phyloP scores from a whole-genome alignment of 306 rosid species.

The Urtica urens region DNA sequence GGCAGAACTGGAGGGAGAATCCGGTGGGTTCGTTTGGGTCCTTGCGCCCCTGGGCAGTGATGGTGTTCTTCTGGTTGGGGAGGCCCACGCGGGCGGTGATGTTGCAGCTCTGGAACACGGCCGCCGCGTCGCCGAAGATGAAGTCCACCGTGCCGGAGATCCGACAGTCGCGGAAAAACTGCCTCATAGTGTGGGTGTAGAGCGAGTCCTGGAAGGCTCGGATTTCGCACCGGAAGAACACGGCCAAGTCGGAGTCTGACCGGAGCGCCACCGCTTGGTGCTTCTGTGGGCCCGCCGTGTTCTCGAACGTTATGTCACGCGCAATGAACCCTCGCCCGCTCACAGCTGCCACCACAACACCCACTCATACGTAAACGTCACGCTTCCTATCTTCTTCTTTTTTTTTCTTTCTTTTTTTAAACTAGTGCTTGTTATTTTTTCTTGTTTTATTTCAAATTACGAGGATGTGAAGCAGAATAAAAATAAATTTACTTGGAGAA shows the following conservation, averaged over 20 bases:
- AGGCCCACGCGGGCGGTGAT: conserved; percentile 46
- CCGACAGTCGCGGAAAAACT: conserved; percentile 66
- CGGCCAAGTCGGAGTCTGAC: conserved; percentile 75
- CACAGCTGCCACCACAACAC: conserved; percentile 77
- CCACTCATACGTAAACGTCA: no score
- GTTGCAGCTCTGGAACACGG: conserved; percentile 51
- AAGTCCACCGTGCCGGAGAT: conserved; percentile 77
- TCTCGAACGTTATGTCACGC: conserved; percentile 57
- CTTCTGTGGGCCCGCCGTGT: conserved; percentile 73
- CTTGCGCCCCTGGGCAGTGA: conserved; percentile 86
- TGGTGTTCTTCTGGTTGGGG: conserved; percentile 61
- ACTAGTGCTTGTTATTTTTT: no score
- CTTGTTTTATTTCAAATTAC: no score
- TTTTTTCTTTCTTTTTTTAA: no score
- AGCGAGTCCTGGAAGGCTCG: conserved; percentile 72
- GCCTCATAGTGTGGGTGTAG: conserved; percentile 88
- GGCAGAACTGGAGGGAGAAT: conserved; percentile 75
- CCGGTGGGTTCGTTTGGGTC: conserved; percentile 64
- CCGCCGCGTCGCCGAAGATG: conserved; percentile 73
- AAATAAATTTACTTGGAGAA: no score
- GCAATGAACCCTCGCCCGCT: conserved; percentile 84
- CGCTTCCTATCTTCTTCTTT: no score
- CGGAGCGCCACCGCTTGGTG: conserved; percentile 90
- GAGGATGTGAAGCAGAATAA: no score
- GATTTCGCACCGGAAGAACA: conserved; percentile 47